Base-by-base conservation (phyloP, 352 stramenopile genomes). In the Phytopythium oedochilum region DNA sequence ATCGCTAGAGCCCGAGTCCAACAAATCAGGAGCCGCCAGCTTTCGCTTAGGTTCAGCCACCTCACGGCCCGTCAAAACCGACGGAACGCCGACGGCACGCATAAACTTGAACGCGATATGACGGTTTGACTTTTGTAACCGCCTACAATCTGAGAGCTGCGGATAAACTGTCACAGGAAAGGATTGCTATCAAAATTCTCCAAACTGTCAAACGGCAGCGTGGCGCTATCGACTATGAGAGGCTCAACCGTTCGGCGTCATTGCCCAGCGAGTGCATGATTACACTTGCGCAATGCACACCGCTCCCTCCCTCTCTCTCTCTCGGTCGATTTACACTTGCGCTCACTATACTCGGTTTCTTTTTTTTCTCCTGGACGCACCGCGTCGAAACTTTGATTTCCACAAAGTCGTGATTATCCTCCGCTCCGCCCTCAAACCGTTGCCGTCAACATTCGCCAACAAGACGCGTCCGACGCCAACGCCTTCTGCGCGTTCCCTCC, bases 361-460 rank as follows among this genome's bases (percentile, higher is more conserved):
- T 22, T 44, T 39, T 39, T 39, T n/a, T 15, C 7, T n/a, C n/a
- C n/a, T n/a, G n/a, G n/a, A n/a, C n/a, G n/a, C n/a, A n/a, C n/a
- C n/a, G n/a, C 35, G 4, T 18, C 14, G 15, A 42, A 42, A 42
- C 2, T 46, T 46, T 28, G 44, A 60, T 55, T 63, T 66, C 35
- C 59, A 51, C 46, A 29, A 14, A 14, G 11, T 29, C 29, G 56
- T 71, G 66, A 75, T 75, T 75, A 75, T 75, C 63, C 58, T 65
- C 51, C 59, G 54, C 34, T 23, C n/a, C 17, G 28, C 55, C 25
- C 52, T 63, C 18, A 20, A 32, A 26, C 64, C 49, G 66, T 63
- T 56, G 50, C 53, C 67, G 68, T 75, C 63, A 75, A 68, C 64
- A 72, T 67, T 73, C 56, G 51, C 51, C 54, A 73, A 70, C 44